Evolutionary conservation across 1,284 basidiomycete genomes (phyloP), one percentile per base, ranked within the genome.

Genomic region (Rhodotorula glutinis): DNA sequence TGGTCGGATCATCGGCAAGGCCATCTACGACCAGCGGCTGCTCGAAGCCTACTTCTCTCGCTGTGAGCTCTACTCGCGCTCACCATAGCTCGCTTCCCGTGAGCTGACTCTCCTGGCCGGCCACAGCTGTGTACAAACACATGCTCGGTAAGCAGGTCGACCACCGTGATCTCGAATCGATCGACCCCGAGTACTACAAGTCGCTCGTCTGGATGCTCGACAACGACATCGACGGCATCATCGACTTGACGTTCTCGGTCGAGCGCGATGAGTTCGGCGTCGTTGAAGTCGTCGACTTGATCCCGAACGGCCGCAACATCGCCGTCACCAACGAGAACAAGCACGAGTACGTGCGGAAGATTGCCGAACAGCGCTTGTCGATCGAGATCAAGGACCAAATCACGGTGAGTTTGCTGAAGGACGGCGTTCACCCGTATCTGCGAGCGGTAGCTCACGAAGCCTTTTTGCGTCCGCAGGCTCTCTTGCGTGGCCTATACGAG

Each of bases 11-110:
- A 97, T 98, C 74, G 95, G 96, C 52, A 92, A 93, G 79, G 93
- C 92, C 13, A 92, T 95, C 73, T 92, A 92, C 78, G 95, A 98
- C 76, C 93, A 93, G 7, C 87, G 96, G 25, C 83, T 98, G 43
- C 85, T 99, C 47, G 96, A 99, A 79, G 96, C 96, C 16, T 97
- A 99, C 83, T 99, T 99, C 78, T 92, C 91, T 27, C 87, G 94
- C 70, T 95, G 57, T 60, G 43, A 19, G 63, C 58, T 5, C n/a
- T 14, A 17, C 21, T 41, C 33, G 7, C 21, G 7, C 4, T 10
- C n/a, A n/a, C n/a, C n/a, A n/a, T n/a, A n/a, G n/a, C n/a, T n/a
- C n/a, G n/a, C n/a, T n/a, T n/a, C n/a, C n/a, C n/a, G n/a, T n/a
- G n/a, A n/a, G n/a, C n/a, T n/a, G n/a, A n/a, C n/a, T n/a, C n/a